Evolutionary conservation across 192 early-diverging fungal species (phyloP), one percentile per base, ranked within the genome.

Genomic region (Funneliformis geosporum): DNA sequence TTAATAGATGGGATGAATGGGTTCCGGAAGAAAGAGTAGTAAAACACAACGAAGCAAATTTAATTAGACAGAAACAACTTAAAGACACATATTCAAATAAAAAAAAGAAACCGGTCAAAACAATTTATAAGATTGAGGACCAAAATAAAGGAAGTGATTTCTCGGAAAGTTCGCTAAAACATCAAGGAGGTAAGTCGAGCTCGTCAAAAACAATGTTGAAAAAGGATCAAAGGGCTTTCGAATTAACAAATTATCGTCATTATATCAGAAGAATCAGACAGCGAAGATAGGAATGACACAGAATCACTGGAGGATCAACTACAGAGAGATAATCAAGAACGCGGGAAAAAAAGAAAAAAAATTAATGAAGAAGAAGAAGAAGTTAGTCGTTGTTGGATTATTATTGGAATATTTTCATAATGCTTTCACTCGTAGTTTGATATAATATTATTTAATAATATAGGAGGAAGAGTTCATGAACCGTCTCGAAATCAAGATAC

Each of bases 1-100:
- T 50, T 33, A 23, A 50, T 84, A 96, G 94, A 1, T 99, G 96
- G 96, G 98, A 99, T 84, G 98, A 99, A 85, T 99, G 98, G 98
- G 98, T 99, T 0, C 93, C 95, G 44, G 95, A 98, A 82, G 84
- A 91, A 55, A 90, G 98, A 9, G 88, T 95, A 18, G 82, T 98
- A 18, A 95, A 95, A 79, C 89, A 85, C 81, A 94, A 89, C 60
- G 92, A 94, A 27, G 94, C 94, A 50, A 98, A 96, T 82, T 79
- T 97, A 62, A 87, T 91, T 69, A 89, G 88, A 69, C 95, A 99
- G 82, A 85, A 88, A 50, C 94, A 93, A 44, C 85, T 99, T 18
- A 84, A 86, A 73, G 89, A 92, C 8, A 83, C 87, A 43, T 85
- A 88, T 73, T 79, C 65, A 33, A 83, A 39, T n/a, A 70, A 60